Evolutionary conservation across 805 yeast species (phyloP).

Genomic region (Priceomyces carsonii): DNA sequence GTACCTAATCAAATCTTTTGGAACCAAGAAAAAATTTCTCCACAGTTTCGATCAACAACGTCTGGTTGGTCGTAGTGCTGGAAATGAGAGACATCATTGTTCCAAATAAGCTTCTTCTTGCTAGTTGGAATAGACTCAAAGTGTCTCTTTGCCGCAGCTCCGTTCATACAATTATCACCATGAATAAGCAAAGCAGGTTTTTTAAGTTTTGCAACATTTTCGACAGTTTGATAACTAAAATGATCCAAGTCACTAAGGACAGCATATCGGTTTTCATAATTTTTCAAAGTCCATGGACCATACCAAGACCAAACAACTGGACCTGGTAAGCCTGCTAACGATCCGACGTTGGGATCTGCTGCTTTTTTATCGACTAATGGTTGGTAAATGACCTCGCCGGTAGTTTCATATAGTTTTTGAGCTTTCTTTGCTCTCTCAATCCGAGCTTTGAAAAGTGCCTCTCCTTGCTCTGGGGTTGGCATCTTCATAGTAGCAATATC

Average conservation of each 20-base stretch:
- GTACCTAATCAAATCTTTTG: too few species aligned
- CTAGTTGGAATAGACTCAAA: too few species aligned
- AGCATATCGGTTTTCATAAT: constrained; percentile 2
- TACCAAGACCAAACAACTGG: constrained; percentile 5
- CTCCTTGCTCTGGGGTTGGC: constrained; percentile 2
- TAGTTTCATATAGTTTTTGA: neutral
- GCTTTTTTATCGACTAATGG: constrained; percentile 1
- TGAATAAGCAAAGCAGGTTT: too few species aligned
- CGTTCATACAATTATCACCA: too few species aligned
- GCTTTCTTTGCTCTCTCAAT: constrained; percentile 4
- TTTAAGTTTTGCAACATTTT: constrained; percentile 2
- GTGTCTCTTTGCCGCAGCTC: too few species aligned
- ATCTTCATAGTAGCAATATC: too few species aligned
- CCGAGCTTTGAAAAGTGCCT: constrained; percentile 1
- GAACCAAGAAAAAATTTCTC: too few species aligned
- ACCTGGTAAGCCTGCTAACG: constrained; percentile 4
- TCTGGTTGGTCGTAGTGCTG: too few species aligned
- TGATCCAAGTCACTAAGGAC: constrained; percentile 5
- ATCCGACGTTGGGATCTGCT: neutral
- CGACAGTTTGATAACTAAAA: constrained; percentile 3
- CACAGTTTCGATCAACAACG: too few species aligned
- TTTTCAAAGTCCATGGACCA: constrained; percentile 5
- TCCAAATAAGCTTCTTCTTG: too few species aligned
- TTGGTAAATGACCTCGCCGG: constrained; percentile 5
- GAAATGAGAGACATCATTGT: too few species aligned